A percentile compares a stretch with the other conserved stretches of the same genome.
phyloP scores from a whole-genome alignment of 2,329 filamentous ascomycete species.

The Exophiala phaeomuriformis region DNA sequence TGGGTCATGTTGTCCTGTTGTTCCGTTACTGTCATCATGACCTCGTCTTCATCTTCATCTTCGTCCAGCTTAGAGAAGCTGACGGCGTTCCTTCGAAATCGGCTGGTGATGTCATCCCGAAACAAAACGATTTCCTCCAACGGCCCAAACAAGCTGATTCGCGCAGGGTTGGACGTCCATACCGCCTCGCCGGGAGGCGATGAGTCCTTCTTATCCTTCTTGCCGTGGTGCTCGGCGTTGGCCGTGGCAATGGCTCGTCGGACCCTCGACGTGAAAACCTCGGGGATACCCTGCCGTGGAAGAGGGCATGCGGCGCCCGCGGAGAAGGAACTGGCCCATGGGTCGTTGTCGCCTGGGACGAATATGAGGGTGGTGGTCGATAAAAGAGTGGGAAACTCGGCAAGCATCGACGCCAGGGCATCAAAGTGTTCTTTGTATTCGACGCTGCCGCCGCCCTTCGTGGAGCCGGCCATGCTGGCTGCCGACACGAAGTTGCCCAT shows the following conservation, averaged over 20 bases:
- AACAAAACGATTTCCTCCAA: slow-evolving; percentile 81
- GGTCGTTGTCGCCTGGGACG: slow-evolving; percentile 92
- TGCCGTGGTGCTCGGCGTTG: slow-evolving; percentile 59
- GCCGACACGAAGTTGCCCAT: slow-evolving; percentile 71
- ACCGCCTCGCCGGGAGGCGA: slow-evolving; percentile 62
- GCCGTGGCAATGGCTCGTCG: slow-evolving; percentile 71
- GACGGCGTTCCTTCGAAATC: slow-evolving; percentile 69
- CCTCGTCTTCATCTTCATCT: slow-evolving; percentile 32
- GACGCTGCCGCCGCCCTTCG: slow-evolving; percentile 70
- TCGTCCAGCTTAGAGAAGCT: slow-evolving; percentile 49
- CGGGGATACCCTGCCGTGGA: slow-evolving; percentile 57
- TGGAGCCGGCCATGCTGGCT: slow-evolving; percentile 52
- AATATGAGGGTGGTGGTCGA: slow-evolving; percentile 79
- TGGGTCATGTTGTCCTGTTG: slow-evolving; percentile 19
- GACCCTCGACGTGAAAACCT: slow-evolving; percentile 82
- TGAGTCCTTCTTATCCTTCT: slow-evolving; percentile 34
- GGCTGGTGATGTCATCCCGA: slow-evolving; percentile 74
- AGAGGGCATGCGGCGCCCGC: slow-evolving; percentile 42
- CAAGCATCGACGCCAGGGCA: slow-evolving; percentile 68
- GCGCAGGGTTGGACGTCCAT: slow-evolving; percentile 82
- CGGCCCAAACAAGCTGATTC: slow-evolving; percentile 77
- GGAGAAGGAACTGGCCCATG: slow-evolving; percentile 81
- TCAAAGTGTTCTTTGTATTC: slow-evolving; percentile 98
- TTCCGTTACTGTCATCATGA: neutral
- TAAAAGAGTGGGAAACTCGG: slow-evolving; percentile 75